Base-by-base conservation (phyloP, 1,284 basidiomycete species). In the Neolentinus lepideus region DNA sequence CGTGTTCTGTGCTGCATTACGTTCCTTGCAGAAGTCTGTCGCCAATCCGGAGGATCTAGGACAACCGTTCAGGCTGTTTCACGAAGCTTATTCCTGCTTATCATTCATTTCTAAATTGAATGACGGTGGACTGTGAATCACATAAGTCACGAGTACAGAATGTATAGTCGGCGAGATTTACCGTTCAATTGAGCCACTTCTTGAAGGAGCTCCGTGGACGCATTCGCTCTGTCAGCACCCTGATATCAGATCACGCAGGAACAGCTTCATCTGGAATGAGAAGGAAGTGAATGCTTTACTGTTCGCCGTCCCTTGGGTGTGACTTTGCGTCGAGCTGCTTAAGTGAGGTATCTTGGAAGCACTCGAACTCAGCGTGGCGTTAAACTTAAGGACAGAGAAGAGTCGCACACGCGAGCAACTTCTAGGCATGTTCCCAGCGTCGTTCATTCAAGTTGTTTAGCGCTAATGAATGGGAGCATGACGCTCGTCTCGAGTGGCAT, bases 391-490 rank as follows among this genome's bases (percentile, higher is more conserved):
- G 45, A 24, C 45, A 54, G 33, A 25, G 54, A 50, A 22, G 54
- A 54, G 12, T 4, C 2, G 27, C 51, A 45, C 16, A 48, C 12
- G 9, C 25, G 54, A 19, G 21, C 16, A 25, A 54, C 46, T n/a
- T 24, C n/a, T 24, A 54, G 45, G 4, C 54, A 11, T 21, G 45
- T 31, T 48, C 54, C 54, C 14, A 54, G 26, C 21, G 43, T 54
- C 12, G 54, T 54, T 45, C 54, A 54, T 33, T n/a, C n/a, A n/a
- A n/a, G n/a, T n/a, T 54, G 54, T 31, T 54, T 48, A n/a, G 38
- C 19, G 43, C 27, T 27, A 3, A 11, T 21, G 36, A 2, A 33
- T 11, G 54, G 54, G 27, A 54, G 51, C 14, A 54, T 12, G 19
- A 54, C 12, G 11, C 12, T 48, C 21, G 54, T 54, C 26, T 21